These are phyloP conservation scores for Trametes hirsuta DNA, from an alignment of 1,284 basidiomycete genomes.

Conservation along the genomic window DNA sequence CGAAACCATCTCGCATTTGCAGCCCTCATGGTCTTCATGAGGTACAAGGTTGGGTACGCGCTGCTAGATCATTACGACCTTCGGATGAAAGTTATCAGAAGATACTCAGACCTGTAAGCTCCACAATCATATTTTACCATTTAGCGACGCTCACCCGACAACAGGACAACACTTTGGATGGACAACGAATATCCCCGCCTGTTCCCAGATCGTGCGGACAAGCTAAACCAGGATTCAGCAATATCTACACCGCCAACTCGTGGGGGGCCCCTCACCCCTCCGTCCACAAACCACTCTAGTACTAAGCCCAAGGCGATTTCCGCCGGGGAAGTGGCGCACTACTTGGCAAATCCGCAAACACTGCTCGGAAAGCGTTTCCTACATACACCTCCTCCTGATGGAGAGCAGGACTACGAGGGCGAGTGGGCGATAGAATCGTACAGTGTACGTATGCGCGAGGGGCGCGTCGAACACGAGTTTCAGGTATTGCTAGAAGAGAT, in stretches of 20 bases:
- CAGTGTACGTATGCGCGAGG: constrained; percentile 1
- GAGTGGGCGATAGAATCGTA: constrained; percentile 9
- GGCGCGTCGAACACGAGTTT: constrained; percentile 10
- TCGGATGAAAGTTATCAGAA: neutral
- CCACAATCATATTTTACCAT: neutral
- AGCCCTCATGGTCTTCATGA: constrained; percentile 1
- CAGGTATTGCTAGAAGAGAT: neutral
- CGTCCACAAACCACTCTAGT: neutral
- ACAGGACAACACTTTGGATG: constrained; percentile 3
- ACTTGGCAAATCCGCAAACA: neutral
- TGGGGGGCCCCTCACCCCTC: neutral
- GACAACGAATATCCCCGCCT: neutral
- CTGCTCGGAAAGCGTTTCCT: constrained; percentile 7
- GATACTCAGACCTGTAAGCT: constrained; percentile 1
- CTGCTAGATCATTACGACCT: constrained; percentile 7
- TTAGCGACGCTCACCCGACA: neutral
- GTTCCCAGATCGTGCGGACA: neutral
- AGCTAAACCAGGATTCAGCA: neutral
- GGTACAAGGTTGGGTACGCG: constrained; percentile 4
- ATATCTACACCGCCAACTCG: neutral
- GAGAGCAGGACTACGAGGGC: constrained; percentile 6
- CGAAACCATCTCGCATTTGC: constrained; percentile 4
- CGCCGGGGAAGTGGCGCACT: neutral
- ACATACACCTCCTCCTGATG: neutral
- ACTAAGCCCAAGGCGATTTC: neutral